Percentiles rank a stretch among this genome's conserved stretches.
Evolutionary conservation across 1,284 basidiomycete species (phyloP).

Genomic region (Pseudozyma pruni): DNA sequence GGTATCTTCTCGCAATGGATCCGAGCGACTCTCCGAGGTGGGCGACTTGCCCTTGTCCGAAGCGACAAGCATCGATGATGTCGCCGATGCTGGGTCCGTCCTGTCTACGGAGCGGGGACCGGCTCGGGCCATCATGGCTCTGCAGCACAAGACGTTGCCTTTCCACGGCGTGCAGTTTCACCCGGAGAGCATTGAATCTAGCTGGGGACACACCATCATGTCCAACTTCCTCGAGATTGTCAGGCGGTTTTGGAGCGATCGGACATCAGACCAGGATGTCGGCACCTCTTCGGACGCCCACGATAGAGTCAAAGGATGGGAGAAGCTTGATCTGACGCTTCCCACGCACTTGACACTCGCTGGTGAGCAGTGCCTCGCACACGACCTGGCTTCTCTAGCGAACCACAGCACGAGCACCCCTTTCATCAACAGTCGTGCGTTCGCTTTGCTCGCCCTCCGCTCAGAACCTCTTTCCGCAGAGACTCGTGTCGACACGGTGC

Average conservation of each 20-base stretch:
- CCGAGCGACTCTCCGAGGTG: conserved; percentile 26
- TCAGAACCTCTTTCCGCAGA: conserved; percentile 35
- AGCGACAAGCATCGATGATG: conserved; percentile 23
- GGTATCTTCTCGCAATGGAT: conserved; percentile 24
- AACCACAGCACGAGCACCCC: background rate
- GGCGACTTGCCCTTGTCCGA: conserved; percentile 24
- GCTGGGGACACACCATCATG: conserved; percentile 50
- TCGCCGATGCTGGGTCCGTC: conserved; percentile 2
- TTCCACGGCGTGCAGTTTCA: conserved; percentile 97
- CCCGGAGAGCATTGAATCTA: conserved; percentile 72
- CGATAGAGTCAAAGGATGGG: conserved; percentile 17
- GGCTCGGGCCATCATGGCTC: conserved; percentile 53
- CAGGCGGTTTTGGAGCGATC: conserved; percentile 42
- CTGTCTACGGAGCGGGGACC: background rate
- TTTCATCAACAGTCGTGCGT: background rate
- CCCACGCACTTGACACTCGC: conserved; percentile 24
- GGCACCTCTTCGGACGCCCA: conserved; percentile 9
- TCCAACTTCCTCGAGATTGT: conserved; percentile 57
- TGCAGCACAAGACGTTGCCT: conserved; percentile 68
- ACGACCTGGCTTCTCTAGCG: background rate
- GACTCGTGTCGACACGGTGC: conserved; percentile 36
- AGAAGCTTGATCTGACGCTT: conserved; percentile 6
- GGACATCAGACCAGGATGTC: background rate
- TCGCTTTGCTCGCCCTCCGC: conserved; percentile 13
- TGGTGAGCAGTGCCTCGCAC: conserved; percentile 34